A percentile compares a stretch with the other conserved stretches of the same genome.
Evolutionary conservation across 1,284 basidiomycete genomes (phyloP).

Genomic region (Leccinum fallax): DNA sequence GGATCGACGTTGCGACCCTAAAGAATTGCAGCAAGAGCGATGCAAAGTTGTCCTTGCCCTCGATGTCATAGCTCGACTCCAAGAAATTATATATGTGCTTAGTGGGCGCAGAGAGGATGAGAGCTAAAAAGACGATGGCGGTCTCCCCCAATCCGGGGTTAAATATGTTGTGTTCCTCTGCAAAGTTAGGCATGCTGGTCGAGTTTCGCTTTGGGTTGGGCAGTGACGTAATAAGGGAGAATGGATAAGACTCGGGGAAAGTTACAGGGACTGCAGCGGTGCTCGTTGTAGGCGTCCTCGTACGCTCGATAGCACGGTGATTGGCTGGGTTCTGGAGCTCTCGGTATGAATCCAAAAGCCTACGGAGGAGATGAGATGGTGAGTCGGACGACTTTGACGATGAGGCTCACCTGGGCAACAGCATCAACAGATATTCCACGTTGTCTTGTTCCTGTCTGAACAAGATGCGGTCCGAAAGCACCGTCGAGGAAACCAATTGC

Average conservation of each 20-base stretch:
- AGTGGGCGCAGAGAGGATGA: conserved; percentile 79
- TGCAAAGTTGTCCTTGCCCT: conserved; percentile 80
- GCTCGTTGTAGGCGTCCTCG: conserved; percentile 60
- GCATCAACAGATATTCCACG: conserved; percentile 85
- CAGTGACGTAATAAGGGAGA: conserved; percentile 76
- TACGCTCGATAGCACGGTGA: conserved; percentile 69
- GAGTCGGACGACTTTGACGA: conserved; percentile 13
- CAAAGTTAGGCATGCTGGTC: conserved; percentile 42
- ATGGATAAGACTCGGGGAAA: conserved; percentile 94
- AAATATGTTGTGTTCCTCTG: conserved; percentile 56
- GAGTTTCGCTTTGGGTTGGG: conserved; percentile 54
- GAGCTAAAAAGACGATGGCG: conserved; percentile 82
- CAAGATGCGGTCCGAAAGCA: conserved; percentile 61
- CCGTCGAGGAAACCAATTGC: conserved; percentile 69
- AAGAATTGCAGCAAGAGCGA: conserved; percentile 78
- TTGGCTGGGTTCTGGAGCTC: conserved; percentile 78
- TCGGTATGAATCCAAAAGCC: conserved; percentile 76
- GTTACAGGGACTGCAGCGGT: conserved; percentile 75
- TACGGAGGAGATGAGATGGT: conserved; percentile 3
- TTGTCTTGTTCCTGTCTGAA: conserved; percentile 90
- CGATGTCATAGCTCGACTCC: conserved; percentile 80
- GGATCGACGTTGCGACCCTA: conserved; percentile 79
- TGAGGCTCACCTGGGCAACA: conserved; percentile 74
- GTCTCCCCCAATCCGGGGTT: conserved; percentile 86
- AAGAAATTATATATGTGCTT: conserved; percentile 82